Base-by-base conservation (phyloP, 2,329 filamentous ascomycete species). In the Epichloe brachyelytri region DNA sequence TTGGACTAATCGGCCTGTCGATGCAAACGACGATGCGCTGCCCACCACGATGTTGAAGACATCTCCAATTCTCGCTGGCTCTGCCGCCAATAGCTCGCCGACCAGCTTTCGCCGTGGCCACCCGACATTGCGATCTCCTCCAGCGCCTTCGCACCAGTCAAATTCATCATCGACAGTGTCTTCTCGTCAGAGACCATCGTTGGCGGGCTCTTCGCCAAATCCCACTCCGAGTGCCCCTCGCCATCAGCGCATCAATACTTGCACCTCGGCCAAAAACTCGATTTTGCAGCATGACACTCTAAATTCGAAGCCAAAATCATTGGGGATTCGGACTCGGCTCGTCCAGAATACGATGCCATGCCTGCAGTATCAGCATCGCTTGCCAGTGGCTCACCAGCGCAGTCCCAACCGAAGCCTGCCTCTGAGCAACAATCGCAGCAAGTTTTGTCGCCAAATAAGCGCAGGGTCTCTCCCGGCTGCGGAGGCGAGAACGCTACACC, bases 21-120 rank as follows among this genome's bases (percentile, higher is more conserved):
- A 40, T 48, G 40, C 40, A 43, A 30, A 43, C 60, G 64, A 75
- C 67, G 64, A 76, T 73, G 73, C 67, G 67, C 65, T 66, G 66
- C 67, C 66, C 69, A 77, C 66, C 69, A 77, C 67, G 71, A 80
- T 80, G 77, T 73, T 79, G 73, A 77, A 75, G 65, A 76, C 75
- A 62, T 79, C 76, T 61, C 75, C 76, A 54, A 68, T 74, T 58
- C 67, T 74, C 61, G 63, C 73, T 63, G 66, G 67, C 46, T 48
- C 26, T 61, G 69, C 74, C 58, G 68, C 73, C 67, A 77, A 72
- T 71, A 70, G 72, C 62, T 78, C 76, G 48, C 74, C 76, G 55
- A 66, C 67, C 59, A 70, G 59, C 66, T 74, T 66, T 64, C 68
- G 58, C 58, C 63, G 64, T 61, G 60, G 62, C 54, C 63, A 54